Evolutionary conservation across 768 basidiomycete species (phyloP).

Genomic region (Pisolithus tinctorius): DNA sequence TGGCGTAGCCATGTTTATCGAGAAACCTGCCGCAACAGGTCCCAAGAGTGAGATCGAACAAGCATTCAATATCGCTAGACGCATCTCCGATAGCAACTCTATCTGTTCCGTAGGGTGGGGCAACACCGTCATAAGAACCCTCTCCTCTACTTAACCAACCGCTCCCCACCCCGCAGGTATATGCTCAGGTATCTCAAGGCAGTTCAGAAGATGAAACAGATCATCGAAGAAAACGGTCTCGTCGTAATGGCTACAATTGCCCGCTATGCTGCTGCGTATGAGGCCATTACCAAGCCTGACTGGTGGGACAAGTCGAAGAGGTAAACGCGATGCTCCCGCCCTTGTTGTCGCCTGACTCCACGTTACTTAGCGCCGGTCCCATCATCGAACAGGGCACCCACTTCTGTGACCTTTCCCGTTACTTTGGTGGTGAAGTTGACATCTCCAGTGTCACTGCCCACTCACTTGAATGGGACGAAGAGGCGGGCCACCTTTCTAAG

Average conservation of each 20-base stretch:
- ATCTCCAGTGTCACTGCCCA: constrained; percentile 74
- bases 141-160: background rate
- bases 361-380: constrained; percentile 54
- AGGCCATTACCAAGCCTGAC: constrained; percentile 70
- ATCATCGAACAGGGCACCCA: constrained; percentile 93
- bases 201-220: constrained; percentile 94
- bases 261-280: constrained; percentile 87
- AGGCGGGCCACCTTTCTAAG: constrained; percentile 78
- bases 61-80: constrained; percentile 63
- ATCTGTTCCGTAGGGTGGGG: constrained; percentile 85
- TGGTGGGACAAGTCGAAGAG: constrained; percentile 95
- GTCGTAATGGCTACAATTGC: constrained; percentile 96
- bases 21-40: constrained; percentile 89
- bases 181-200: constrained; percentile 93
- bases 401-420: constrained; percentile 94
- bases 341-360: constrained; percentile 3
- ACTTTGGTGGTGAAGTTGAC: constrained; percentile 95
- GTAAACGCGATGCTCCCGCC: constrained; percentile 22
- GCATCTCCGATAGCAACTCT: constrained; percentile 60
- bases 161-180: constrained; percentile 42
- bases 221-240: constrained; percentile 89
- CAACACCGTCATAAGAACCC: background rate
- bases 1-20: constrained; percentile 82
- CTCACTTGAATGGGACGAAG: constrained; percentile 89
- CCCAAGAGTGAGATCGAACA: constrained; percentile 60